These are phyloP conservation scores for Aspergillus caelatus DNA, from an alignment of 2,329 filamentous ascomycete species.

Conservation along the genomic window DNA sequence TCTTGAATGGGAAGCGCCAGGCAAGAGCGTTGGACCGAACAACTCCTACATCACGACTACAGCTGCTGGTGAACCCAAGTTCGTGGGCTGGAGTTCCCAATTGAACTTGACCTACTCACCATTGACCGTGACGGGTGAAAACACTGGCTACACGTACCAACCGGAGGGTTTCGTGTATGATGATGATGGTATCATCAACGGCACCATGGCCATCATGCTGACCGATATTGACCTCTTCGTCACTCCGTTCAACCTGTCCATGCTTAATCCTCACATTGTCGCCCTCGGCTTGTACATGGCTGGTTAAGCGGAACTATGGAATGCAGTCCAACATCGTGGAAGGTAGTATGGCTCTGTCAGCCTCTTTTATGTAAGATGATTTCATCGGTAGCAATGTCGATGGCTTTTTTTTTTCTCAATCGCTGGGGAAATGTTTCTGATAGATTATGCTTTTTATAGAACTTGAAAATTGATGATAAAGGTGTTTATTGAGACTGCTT, in stretches of 20 bases:
- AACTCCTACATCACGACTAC: slow-evolving; percentile 15
- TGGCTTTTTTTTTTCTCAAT: not conserved
- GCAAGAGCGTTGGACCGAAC: slow-evolving; percentile 8
- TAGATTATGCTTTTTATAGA: not conserved
- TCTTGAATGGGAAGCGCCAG: slow-evolving; percentile 11
- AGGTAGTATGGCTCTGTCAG: not conserved
- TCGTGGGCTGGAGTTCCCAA: slow-evolving; percentile 15
- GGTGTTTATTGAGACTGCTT: not conserved
- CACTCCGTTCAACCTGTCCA: slow-evolving; percentile 5
- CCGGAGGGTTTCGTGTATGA: slow-evolving; percentile 2
- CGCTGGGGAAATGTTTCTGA: not conserved
- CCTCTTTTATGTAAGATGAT: not conserved
- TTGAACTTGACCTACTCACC: slow-evolving; percentile 15
- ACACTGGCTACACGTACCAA: slow-evolving; percentile 9
- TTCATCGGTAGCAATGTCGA: not conserved
- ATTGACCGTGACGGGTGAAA: slow-evolving; percentile 10
- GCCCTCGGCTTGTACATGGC: slow-evolving; percentile 7
- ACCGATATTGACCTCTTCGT: slow-evolving; percentile 5
- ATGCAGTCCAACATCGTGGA: not conserved
- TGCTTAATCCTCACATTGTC: slow-evolving; percentile 6
- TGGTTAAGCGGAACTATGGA: not conserved
- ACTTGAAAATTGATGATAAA: not conserved
- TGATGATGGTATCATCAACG: slow-evolving; percentile 1
- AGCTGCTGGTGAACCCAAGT: slow-evolving; percentile 9
- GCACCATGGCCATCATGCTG: not conserved